Evolutionary conservation across 2,329 filamentous ascomycete species (phyloP).

Genomic region (Botryosphaeria dothidea): DNA sequence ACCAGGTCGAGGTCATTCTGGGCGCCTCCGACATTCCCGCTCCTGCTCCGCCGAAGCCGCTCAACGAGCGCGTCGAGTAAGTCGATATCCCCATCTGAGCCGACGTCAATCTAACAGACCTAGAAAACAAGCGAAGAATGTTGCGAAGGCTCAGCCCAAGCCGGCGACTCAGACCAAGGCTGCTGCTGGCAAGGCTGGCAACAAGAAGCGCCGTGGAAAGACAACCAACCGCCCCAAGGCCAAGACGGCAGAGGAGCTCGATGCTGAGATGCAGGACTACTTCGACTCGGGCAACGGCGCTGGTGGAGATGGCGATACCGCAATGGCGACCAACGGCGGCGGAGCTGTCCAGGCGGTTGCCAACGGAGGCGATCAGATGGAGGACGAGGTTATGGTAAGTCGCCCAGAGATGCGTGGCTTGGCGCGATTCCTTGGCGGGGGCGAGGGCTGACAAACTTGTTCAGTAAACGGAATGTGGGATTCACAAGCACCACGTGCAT

Average conservation of each 20-base stretch:
- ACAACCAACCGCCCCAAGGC: constrained; percentile 64
- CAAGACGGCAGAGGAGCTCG: constrained; percentile 94
- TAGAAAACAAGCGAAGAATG: constrained; percentile 68
- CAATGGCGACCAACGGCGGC: constrained; percentile 48
- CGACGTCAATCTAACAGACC: constrained; percentile 28
- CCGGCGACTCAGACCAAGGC: constrained; percentile 76
- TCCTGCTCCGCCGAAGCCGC: constrained; percentile 67
- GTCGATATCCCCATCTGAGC: constrained; percentile 34
- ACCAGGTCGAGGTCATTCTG: constrained; percentile 85
- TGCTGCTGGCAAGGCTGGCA: constrained; percentile 43
- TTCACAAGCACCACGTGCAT: constrained; percentile 6
- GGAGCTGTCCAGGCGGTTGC: constrained; percentile 47
- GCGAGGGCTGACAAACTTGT: constrained; percentile 13
- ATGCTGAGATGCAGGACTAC: constrained; percentile 98
- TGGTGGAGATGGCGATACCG: constrained; percentile 45
- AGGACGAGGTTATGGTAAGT: constrained; percentile 40
- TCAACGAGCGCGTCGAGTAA: constrained; percentile 83
- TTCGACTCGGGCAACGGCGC: constrained; percentile 59
- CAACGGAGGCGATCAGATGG: constrained; percentile 39
- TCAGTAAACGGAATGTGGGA: constrained; percentile 16
- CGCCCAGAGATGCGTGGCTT: neutral
- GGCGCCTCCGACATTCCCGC: constrained; percentile 71
- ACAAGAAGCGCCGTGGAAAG: constrained; percentile 57
- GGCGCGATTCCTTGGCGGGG: neutral
- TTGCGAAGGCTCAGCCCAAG: constrained; percentile 55